Evolutionary conservation across 2,329 filamentous ascomycete species (phyloP).

Genomic region (Botrytis squamosa): DNA sequence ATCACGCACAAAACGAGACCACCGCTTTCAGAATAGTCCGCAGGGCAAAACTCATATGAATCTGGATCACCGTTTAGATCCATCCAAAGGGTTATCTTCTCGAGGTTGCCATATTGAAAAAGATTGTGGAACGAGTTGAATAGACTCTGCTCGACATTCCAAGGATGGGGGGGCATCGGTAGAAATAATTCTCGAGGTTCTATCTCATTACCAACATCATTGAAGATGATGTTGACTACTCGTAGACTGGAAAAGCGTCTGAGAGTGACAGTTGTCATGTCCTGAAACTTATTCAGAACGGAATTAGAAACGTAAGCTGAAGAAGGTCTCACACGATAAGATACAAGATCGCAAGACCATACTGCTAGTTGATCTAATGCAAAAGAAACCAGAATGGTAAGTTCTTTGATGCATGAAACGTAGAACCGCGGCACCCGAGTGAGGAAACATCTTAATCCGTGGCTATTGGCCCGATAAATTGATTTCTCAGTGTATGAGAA

Average conservation of each 20-base stretch:
- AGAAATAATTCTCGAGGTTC: no score
- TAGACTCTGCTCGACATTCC: neutral
- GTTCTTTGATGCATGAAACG: no score
- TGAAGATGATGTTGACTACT: neutral
- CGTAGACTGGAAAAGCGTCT: neutral
- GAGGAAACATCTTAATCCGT: neutral
- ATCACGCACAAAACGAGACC: neutral
- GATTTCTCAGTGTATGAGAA: neutral
- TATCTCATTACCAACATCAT: neutral
- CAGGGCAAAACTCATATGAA: neutral
- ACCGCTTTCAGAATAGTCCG: rapidly evolving
- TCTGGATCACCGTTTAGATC: neutral
- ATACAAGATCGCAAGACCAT: no score
- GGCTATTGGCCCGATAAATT: neutral
- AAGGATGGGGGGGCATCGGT: neutral
- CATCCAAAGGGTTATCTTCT: neutral
- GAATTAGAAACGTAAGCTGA: neutral
- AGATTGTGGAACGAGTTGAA: neutral
- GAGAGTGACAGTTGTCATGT: neutral
- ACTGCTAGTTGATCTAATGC: no score
- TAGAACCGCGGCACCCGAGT: neutral
- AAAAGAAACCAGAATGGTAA: neutral
- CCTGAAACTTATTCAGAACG: neutral
- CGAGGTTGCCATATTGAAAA: neutral
- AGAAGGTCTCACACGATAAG: neutral